These are phyloP conservation scores for Simmondsia chinensis DNA, from an alignment of 148 eudicot species.

Conservation along the genomic window DNA sequence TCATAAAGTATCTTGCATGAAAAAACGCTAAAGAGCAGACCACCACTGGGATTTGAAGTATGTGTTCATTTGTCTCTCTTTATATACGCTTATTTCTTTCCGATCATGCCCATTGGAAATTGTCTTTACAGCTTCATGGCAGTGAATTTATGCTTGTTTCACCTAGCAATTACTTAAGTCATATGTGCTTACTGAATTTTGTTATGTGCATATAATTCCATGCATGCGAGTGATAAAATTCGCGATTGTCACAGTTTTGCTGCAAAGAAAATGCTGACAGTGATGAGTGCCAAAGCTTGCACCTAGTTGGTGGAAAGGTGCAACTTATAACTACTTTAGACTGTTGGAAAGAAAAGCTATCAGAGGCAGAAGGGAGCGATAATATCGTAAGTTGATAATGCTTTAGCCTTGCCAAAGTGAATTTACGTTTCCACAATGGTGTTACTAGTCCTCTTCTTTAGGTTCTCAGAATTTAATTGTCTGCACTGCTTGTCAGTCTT, in stretches of 20 bases:
- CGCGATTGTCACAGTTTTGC: slow-evolving; percentile 11
- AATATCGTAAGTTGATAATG: slow-evolving; percentile 40
- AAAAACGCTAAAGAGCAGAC: no score
- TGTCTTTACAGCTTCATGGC: no score
- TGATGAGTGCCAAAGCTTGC: slow-evolving; percentile 14
- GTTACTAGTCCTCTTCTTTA: background rate
- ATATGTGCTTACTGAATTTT: background rate
- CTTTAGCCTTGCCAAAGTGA: background rate
- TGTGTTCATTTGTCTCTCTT: no score
- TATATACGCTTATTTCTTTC: no score
- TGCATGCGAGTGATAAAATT: background rate
- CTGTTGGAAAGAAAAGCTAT: slow-evolving; percentile 51
- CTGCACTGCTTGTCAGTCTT: background rate
- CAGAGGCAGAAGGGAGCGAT: slow-evolving; percentile 39
- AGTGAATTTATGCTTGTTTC: background rate
- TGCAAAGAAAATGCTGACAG: slow-evolving; percentile 2
- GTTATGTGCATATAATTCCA: background rate
- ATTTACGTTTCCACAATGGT: background rate
- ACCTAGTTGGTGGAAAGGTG: slow-evolving; percentile 45
- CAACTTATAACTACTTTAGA: slow-evolving; percentile 34
- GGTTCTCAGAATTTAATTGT: background rate
- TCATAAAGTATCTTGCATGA: no score
- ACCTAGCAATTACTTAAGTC: background rate
- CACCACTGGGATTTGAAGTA: no score
- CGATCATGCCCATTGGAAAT: no score